Evolutionary conservation across 2,329 filamentous ascomycete genomes (phyloP), one percentile per base, ranked within the genome.

Genomic region (Dactylonectria macrodidyma): DNA sequence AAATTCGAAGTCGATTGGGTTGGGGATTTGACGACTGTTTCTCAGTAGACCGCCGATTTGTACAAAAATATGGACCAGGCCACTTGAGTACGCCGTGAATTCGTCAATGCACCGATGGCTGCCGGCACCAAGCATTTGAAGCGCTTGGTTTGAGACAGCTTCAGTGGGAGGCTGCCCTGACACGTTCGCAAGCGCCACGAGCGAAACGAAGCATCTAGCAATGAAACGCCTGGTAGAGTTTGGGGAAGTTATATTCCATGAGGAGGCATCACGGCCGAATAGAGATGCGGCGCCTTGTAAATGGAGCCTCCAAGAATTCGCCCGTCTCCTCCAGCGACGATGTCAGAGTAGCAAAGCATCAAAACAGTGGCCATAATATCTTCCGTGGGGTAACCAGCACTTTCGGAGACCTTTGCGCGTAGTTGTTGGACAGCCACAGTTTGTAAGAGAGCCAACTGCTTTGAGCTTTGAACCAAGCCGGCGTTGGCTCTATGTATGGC

Each of bases 251-350:
- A 30, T 41, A 11, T 5, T 60, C 62, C 62, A 65, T 10, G 12
- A 10, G 7, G 19, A 3, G 16, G 14, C 19, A 1, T 65, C 48
- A 14, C 24, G 11, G 38, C 30, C 33, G 3, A 60, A 38, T 2
- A 65, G 56, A 55, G 58, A 24, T 22, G 56, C 50, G 14, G 50
- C 62, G 6, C 62, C 62, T 30, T 65, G 56, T 26, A 65, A 30
- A 36, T 60, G 62, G 5, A 36, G 46, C 19, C 62, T 52, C 62
- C 62, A 65, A 4, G 62, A 59, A 16, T 48, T 41, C 22, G 33
- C 10, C 34, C 38, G 5, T 60, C 48, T 6, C 56, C 51, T 7
- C 62, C 48, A 2, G 56, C 30, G 11, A 65, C 46, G 6, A 60
- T 24, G 19, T 59, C 55, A 16, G 56, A 38, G 38, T 65, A 65